Evolutionary conservation across 2,329 filamentous ascomycete genomes (phyloP).

Genomic region (Colletotrichum sp.): DNA sequence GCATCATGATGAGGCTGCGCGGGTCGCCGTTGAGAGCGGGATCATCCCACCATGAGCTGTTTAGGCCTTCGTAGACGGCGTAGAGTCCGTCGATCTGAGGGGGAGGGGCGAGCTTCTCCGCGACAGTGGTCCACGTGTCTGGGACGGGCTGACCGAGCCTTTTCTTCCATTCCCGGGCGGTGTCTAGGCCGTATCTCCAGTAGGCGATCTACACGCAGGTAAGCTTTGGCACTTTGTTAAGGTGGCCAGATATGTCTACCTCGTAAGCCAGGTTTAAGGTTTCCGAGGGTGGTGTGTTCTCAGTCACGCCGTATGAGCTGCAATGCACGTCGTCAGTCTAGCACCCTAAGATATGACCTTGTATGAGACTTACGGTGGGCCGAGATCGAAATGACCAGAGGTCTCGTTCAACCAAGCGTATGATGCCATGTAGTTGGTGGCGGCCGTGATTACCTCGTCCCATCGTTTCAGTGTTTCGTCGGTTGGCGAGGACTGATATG

Average conservation of each 20-base stretch:
- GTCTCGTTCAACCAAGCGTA: slow-evolving; percentile 61
- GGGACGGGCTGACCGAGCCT: slow-evolving; percentile 49
- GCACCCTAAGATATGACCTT: too few relatives aligned
- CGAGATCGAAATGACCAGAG: slow-evolving; percentile 55
- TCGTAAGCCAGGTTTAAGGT: slow-evolving; percentile 66
- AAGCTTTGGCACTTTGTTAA: neutral
- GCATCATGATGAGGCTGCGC: slow-evolving; percentile 49
- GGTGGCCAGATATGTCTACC: neutral
- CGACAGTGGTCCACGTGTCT: slow-evolving; percentile 50
- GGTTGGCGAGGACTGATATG: slow-evolving; percentile 26
- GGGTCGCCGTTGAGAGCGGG: slow-evolving; percentile 43
- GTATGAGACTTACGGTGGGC: slow-evolving; percentile 45
- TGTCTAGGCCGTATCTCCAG: slow-evolving; percentile 63
- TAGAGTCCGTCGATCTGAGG: slow-evolving; percentile 56
- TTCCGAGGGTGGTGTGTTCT: slow-evolving; percentile 62
- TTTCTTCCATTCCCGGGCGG: slow-evolving; percentile 58
- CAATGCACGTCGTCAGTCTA: accelerated
- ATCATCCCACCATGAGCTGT: slow-evolving; percentile 47
- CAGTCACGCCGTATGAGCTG: slow-evolving; percentile 51
- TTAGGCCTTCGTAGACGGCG: slow-evolving; percentile 58
- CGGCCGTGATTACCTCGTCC: slow-evolving; percentile 54
- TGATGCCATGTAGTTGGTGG: slow-evolving; percentile 65
- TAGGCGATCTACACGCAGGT: slow-evolving; percentile 43
- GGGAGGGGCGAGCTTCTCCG: slow-evolving; percentile 56
- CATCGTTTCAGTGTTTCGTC: slow-evolving; percentile 52